These are phyloP conservation scores for Cudoniella acicularis DNA, from an alignment of 495 filamentous ascomycete genomes.

Conservation along the genomic window DNA sequence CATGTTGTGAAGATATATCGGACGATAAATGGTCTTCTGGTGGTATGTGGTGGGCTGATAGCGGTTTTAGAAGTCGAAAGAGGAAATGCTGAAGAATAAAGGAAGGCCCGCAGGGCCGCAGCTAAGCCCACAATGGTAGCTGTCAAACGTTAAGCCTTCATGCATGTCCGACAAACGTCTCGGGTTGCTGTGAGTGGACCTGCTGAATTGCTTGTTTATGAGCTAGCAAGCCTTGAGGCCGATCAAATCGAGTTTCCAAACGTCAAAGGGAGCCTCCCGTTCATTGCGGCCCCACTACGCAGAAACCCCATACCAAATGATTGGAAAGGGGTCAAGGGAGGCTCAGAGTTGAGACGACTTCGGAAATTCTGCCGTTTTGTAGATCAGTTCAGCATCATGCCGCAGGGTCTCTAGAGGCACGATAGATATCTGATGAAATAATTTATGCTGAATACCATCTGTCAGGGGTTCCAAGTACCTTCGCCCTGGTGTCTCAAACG, in stretches of 20 bases:
- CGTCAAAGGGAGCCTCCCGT: not conserved
- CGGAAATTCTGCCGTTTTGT: slow-evolving; percentile 10
- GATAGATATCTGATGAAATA: slow-evolving; percentile 5
- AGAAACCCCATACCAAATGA: not conserved
- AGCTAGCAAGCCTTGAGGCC: slow-evolving; percentile 8
- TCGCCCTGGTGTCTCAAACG: slow-evolving; percentile 14
- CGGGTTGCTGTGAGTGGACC: slow-evolving; percentile 1
- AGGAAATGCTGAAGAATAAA: slow-evolving; percentile 12
- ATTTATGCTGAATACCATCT: not conserved
- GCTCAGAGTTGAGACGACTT: slow-evolving; percentile 23
- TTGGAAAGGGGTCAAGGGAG: not conserved
- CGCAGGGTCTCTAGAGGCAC: too few species aligned
- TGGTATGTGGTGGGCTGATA: slow-evolving; percentile 10
- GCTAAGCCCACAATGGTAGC: slow-evolving; percentile 5
- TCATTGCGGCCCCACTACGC: not conserved
- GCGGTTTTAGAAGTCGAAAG: not conserved
- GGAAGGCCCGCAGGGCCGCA: not conserved
- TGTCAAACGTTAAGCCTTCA: slow-evolving; percentile 23
- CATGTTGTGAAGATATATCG: slow-evolving; percentile 50
- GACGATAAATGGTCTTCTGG: slow-evolving; percentile 16
- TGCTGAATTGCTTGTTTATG: slow-evolving; percentile 20
- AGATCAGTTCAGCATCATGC: slow-evolving; percentile 6
- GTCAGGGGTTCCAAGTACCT: not conserved
- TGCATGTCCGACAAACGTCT: slow-evolving; percentile 19
- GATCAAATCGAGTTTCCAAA: slow-evolving; percentile 17